phyloP scores from a whole-genome alignment of 768 basidiomycete genomes.

The Lactarius vividus region DNA sequence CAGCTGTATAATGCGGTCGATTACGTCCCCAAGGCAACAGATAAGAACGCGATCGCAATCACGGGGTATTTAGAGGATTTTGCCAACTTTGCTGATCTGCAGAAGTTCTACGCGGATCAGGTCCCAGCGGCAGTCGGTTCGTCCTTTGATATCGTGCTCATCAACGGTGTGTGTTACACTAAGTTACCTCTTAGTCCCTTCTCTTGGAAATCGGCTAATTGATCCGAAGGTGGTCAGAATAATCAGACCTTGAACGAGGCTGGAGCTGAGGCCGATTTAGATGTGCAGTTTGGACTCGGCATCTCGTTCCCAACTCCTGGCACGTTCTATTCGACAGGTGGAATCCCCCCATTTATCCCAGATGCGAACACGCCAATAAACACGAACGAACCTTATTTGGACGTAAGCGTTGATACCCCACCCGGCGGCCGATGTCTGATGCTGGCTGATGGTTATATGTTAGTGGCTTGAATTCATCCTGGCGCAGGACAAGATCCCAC shows the following conservation, averaged over 20 bases:
- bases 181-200: too few relatives aligned
- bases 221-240: conserved; percentile 49
- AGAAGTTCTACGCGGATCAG: conserved; percentile 35
- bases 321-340: conserved; percentile 61
- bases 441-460: conserved; percentile 7
- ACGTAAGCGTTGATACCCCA: conserved; percentile 34
- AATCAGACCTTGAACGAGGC: conserved; percentile 54
- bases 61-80: conserved; percentile 38
- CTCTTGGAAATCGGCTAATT: neutral
- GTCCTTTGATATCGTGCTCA: conserved; percentile 50
- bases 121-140: conserved; percentile 38
- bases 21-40: conserved; percentile 29
- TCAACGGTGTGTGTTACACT: conserved; percentile 48
- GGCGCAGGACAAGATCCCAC: conserved; percentile 44
- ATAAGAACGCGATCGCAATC: conserved; percentile 36
- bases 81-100: conserved; percentile 34
- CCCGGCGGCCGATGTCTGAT: neutral
- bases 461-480: conserved; percentile 67
- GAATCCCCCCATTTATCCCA: conserved; percentile 56
- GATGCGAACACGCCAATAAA: conserved; percentile 41
- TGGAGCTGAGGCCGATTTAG: conserved; percentile 64
- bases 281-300: conserved; percentile 66
- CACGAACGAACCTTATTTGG: conserved; percentile 49
- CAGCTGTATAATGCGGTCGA: conserved; percentile 37
- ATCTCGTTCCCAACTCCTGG: conserved; percentile 57